Evolutionary conservation across 2,329 filamentous ascomycete genomes (phyloP).

Genomic region (Myriangium duriaei): DNA sequence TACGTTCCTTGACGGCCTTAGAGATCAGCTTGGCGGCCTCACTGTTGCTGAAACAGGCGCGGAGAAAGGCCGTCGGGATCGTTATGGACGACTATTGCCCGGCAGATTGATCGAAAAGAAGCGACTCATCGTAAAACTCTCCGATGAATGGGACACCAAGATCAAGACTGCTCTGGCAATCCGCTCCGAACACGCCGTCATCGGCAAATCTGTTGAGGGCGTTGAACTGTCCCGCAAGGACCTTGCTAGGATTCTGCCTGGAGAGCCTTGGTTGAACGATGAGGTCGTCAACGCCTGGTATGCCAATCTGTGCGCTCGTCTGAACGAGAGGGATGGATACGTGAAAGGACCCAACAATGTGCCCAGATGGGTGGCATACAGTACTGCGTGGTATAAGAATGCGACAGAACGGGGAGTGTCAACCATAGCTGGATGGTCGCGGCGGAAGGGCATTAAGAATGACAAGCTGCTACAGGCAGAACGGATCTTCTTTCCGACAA

Average conservation of each 20-base stretch:
- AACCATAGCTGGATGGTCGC: conserved; percentile 43
- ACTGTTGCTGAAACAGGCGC: background rate
- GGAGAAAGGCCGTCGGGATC: background rate
- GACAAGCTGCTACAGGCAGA: conserved; percentile 52
- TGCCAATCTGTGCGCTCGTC: conserved; percentile 43
- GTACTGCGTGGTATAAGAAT: conserved; percentile 53
- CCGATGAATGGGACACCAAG: conserved; percentile 26
- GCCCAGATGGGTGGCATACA: conserved; percentile 48
- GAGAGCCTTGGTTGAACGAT: conserved; percentile 59
- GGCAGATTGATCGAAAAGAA: conserved; percentile 4
- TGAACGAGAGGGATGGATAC: conserved; percentile 42
- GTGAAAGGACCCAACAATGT: conserved; percentile 35
- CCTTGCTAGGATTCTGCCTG: conserved; percentile 45
- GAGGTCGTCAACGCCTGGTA: conserved; percentile 60
- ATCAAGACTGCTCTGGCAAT: conserved; percentile 24
- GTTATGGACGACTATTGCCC: conserved; percentile 1
- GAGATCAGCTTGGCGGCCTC: background rate
- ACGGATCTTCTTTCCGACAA: conserved; percentile 56
- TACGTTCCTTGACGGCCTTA: conserved; percentile 1
- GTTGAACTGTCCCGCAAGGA: conserved; percentile 42
- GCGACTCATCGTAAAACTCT: conserved; percentile 20
- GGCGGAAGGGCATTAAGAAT: conserved; percentile 45
- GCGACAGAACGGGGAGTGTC: conserved; percentile 35
- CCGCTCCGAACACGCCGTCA: conserved; percentile 11
- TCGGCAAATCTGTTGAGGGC: conserved; percentile 25